Evolutionary conservation across 2,329 filamentous ascomycete genomes (phyloP).

Genomic region (Epichloe hybrida): DNA sequence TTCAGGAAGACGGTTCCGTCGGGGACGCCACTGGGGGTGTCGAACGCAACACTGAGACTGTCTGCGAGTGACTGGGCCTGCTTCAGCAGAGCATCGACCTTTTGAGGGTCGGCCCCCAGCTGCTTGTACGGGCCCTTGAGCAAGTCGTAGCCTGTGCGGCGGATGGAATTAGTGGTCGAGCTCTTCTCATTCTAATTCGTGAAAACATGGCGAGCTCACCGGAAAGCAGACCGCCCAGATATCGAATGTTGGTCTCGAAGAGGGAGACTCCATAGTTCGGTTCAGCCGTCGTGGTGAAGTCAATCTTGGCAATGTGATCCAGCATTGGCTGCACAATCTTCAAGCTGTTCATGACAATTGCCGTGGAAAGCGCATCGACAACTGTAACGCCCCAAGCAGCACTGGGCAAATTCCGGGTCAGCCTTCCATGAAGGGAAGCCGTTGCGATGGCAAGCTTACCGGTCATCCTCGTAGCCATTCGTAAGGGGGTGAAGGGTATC

Average conservation of each 20-base stretch:
- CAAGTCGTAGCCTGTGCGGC: conserved; percentile 47
- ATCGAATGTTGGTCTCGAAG: conserved; percentile 86
- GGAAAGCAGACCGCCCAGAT: conserved; percentile 67
- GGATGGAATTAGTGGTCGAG: neutral
- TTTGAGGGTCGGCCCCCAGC: conserved; percentile 26
- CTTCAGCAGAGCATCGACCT: conserved; percentile 45
- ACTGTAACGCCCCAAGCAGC: conserved; percentile 79
- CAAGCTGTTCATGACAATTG: conserved; percentile 59
- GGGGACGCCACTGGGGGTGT: conserved; percentile 63
- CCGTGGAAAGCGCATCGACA: conserved; percentile 68
- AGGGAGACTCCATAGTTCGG: conserved; percentile 47
- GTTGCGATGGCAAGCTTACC: conserved; percentile 32
- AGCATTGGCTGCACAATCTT: conserved; percentile 59
- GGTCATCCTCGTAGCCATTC: conserved; percentile 52
- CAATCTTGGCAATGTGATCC: conserved; percentile 53
- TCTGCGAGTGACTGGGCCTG: conserved; percentile 61
- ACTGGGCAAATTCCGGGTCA: conserved; percentile 25
- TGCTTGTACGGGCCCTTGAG: conserved; percentile 50
- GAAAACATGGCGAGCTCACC: conserved; percentile 26
- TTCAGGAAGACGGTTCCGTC: conserved; percentile 53
- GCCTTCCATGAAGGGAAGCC: neutral
- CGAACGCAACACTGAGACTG: conserved; percentile 62
- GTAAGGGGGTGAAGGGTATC: conserved; percentile 61
- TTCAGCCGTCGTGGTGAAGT: conserved; percentile 48
- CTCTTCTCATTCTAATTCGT: neutral